Evolutionary conservation across 2,329 filamentous ascomycete genomes (phyloP).

Genomic region (Xylaria digitata): DNA sequence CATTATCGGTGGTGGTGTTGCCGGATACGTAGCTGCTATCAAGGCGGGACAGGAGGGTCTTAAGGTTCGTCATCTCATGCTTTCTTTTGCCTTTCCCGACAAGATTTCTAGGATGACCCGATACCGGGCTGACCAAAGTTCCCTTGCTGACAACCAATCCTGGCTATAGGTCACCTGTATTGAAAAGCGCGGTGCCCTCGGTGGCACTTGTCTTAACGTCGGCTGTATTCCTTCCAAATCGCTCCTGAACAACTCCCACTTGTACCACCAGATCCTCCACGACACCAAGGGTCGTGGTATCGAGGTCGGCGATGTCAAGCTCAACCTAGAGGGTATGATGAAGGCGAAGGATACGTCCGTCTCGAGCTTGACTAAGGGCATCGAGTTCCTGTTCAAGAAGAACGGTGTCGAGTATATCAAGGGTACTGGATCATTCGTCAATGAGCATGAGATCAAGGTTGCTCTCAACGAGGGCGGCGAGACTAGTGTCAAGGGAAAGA

Average conservation of each 20-base stretch:
- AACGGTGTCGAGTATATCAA: constrained; percentile 99
- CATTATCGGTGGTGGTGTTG: constrained; percentile 97
- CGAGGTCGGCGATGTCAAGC: constrained; percentile 95
- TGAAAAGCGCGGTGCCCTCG: constrained; percentile 95
- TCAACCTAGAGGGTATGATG: constrained; percentile 96
- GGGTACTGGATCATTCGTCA: constrained; percentile 86
- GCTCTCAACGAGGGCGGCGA: constrained; percentile 92
- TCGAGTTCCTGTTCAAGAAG: constrained; percentile 99
- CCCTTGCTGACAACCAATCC: constrained; percentile 22
- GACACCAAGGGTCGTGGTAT: constrained; percentile 98
- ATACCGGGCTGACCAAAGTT: constrained; percentile 17
- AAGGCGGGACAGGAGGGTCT: constrained; percentile 97
- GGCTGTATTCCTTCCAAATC: constrained; percentile 99
- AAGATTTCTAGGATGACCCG: constrained; percentile 9
- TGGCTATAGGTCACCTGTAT: constrained; percentile 85
- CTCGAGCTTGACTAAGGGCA: constrained; percentile 88
- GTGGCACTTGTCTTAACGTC: constrained; percentile 98
- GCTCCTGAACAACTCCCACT: constrained; percentile 98
- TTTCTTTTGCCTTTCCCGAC: not conserved
- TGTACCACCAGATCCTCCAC: constrained; percentile 97
- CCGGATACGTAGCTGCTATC: constrained; percentile 98
- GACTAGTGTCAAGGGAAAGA: constrained; percentile 88
- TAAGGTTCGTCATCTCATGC: constrained; percentile 71
- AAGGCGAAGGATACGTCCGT: constrained; percentile 98
- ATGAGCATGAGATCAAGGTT: constrained; percentile 92